Evolutionary conservation across 805 yeast genomes (phyloP), one percentile per base, ranked within the genome.

Genomic region (Kodamaea neixiangensis): DNA sequence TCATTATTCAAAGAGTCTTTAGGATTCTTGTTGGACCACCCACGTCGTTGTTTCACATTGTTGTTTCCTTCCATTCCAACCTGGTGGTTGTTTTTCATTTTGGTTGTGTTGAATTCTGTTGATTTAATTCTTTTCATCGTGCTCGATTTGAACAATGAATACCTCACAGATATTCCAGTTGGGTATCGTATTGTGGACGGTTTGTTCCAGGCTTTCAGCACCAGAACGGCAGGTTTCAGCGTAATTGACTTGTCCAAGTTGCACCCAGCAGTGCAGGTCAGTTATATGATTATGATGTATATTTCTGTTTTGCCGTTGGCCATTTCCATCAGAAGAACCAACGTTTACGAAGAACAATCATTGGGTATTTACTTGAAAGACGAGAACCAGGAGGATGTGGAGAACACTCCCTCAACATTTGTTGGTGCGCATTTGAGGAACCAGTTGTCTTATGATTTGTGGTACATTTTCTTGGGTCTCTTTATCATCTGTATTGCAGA

Each of bases 271-370:
- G 89, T 93, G 46, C 97, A 91, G 66, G 96, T 94, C 22, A 84
- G 94, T 59, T 94, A 94, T 66, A 79, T 90, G 84, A 79, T 94
- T 53, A 93, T 94, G 98, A 94, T 94, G 99, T 94, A 94, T 71
- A 91, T 94, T 21, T 93, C 98, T 13, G 97, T 93, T 41, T 76
- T 92, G 64, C 99, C 99, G 1, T 74, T 94, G 59, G 99, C 99
- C 29, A 94, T 94, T 56, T 89, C 97, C 35, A 91, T 94, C 55
- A 83, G 99, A 72, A 81, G 97, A 66, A 94, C 99, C 15, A 94
- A 94, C 66, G 99, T 94, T 49, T 94, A 94, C 71, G 99, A 94
- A 66, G 99, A 94, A 62, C 98, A 91, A 64, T 88, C 97, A 0
- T 71, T 94, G 50, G 99, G 99, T n/a, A 79, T 91, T n/a, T 92